These are phyloP conservation scores for Letharia lupina DNA, from an alignment of 495 filamentous ascomycete species.

Conservation along the genomic window DNA sequence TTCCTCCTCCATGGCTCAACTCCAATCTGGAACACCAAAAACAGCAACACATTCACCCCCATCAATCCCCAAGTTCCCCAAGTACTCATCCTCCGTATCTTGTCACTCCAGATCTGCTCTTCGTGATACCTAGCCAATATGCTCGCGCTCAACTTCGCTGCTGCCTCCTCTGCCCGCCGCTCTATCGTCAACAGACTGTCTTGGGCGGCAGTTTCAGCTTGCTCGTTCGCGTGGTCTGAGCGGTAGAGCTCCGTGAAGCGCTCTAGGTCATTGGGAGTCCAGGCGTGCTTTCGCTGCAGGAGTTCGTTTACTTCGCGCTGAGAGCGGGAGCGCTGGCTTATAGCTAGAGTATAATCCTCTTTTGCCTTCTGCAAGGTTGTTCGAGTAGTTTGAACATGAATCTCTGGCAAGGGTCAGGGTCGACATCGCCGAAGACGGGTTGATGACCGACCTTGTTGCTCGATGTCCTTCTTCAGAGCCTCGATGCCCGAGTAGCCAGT, in stretches of 20 bases:
- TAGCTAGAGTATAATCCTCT: conserved; percentile 65
- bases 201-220: conserved; percentile 68
- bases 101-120: conserved; percentile 98
- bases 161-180: conserved; percentile 64
- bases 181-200: conserved; percentile 66
- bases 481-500: conserved; percentile 95
- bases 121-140: conserved; percentile 93
- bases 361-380: conserved; percentile 60
- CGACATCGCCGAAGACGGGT: conserved; percentile 7
- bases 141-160: conserved; percentile 59
- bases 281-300: conserved; percentile 86
- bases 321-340: conserved; percentile 67
- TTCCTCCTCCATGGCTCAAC: conserved; percentile 87
- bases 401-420: conserved; percentile 40
- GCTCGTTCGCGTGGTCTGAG: conserved; percentile 86
- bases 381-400: conserved; percentile 53
- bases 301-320: conserved; percentile 94
- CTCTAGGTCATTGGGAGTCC: conserved; percentile 81
- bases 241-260: conserved; percentile 90
- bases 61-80: conserved; percentile 98
- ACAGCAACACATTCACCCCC: conserved; percentile 87
- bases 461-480: conserved; percentile 67
- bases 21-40: conserved; percentile 82
- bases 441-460: conserved; percentile 46
- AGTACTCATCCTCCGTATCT: conserved; percentile 89